These are phyloP conservation scores for Ambrosiella xylebori DNA, from an alignment of 2,329 filamentous ascomycete species.

Conservation along the genomic window DNA sequence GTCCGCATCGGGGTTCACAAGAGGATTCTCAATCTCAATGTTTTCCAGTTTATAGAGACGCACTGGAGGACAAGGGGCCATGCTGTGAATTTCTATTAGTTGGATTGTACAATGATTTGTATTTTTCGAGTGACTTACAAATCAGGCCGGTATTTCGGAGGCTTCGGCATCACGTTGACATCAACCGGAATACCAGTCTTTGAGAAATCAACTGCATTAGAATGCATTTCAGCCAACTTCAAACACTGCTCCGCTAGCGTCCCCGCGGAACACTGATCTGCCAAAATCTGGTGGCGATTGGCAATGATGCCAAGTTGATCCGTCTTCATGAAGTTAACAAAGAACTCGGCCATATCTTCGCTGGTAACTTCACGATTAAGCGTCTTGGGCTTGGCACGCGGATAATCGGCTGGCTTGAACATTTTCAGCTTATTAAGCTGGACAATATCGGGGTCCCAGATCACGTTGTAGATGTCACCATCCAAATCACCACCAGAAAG, in stretches of 20 bases:
- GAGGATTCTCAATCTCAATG: conserved; percentile 21
- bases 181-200: conserved; percentile 51
- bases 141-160: conserved; percentile 30
- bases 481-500: conserved; percentile 71
- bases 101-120: neutral
- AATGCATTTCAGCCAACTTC: conserved; percentile 45
- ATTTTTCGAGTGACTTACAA: conserved; percentile 28
- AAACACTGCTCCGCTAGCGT: conserved; percentile 34
- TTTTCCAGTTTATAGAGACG: conserved; percentile 28
- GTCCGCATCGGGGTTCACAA: conserved; percentile 16
- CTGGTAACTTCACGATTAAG: conserved; percentile 42
- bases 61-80: conserved; percentile 29
- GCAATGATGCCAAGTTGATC: conserved; percentile 51
- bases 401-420: conserved; percentile 50
- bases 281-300: conserved; percentile 43
- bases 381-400: conserved; percentile 34
- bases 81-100: conserved; percentile 17
- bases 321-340: conserved; percentile 58
- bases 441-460: conserved; percentile 44
- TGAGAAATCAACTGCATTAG: conserved; percentile 57
- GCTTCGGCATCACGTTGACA: conserved; percentile 25
- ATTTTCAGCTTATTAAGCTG: conserved; percentile 21
- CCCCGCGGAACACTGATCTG: conserved; percentile 37
- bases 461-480: conserved; percentile 65
- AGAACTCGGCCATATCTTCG: conserved; percentile 62